phyloP scores from a whole-genome alignment of 2,329 filamentous ascomycete genomes.

The Beauveria australis region DNA sequence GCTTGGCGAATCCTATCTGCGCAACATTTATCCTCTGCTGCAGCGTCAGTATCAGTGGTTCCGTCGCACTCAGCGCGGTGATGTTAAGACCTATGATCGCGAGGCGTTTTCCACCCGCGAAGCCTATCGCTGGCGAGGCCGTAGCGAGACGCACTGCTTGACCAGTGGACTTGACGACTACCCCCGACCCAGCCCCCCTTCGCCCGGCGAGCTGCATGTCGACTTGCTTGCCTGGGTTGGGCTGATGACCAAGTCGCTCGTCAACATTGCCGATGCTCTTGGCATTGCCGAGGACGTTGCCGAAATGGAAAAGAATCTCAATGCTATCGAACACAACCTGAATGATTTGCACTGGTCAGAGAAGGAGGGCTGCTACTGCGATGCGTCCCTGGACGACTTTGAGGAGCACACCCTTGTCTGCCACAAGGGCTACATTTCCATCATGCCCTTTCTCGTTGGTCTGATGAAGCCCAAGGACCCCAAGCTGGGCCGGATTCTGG shows the following conservation, averaged over 20 bases:
- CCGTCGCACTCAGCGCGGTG: conserved; percentile 80
- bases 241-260: conserved; percentile 84
- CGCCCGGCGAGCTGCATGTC: conserved; percentile 90
- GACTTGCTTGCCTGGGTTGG: conserved; percentile 96
- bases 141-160: conserved; percentile 76
- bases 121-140: conserved; percentile 90
- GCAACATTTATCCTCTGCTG: conserved; percentile 74
- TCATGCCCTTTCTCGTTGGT: conserved; percentile 87
- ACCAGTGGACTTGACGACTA: conserved; percentile 96
- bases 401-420: conserved; percentile 86
- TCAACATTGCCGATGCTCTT: conserved; percentile 70
- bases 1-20: conserved; percentile 62
- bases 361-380: conserved; percentile 75
- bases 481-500: conserved; percentile 64
- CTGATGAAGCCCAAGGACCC: conserved; percentile 66
- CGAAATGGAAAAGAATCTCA: conserved; percentile 62
- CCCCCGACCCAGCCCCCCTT: conserved; percentile 83
- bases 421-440: conserved; percentile 91
- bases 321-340: conserved; percentile 76
- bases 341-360: conserved; percentile 91
- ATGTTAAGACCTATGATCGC: conserved; percentile 85
- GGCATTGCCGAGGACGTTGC: conserved; percentile 66
- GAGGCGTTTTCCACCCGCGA: conserved; percentile 84
- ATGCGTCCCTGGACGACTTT: conserved; percentile 90
- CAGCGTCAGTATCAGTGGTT: conserved; percentile 93